Evolutionary conservation across 805 yeast species (phyloP), one percentile per base, ranked within the genome.

Genomic region (Sugiyamaella marilandica): DNA sequence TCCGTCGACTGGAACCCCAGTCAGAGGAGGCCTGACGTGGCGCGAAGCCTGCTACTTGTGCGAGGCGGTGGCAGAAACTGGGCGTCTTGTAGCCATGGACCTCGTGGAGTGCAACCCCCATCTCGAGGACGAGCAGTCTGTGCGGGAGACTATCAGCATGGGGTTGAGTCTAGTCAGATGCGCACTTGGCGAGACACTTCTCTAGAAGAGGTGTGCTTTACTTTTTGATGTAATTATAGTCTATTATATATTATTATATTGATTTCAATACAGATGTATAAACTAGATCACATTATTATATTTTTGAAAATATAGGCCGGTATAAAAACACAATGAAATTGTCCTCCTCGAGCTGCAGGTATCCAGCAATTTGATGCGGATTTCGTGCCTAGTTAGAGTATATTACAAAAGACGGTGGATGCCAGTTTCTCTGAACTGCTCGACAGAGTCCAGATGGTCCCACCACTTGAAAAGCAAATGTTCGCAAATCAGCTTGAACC

Each of bases 1-100:
- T 11, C 97, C 97, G 16, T 96, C 97, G 37, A 92, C 99, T 0
- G 99, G 99, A 51, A 94, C 99, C 1, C 92, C 97, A 41, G 99
- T 92, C 13, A 83, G 96, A 68, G 98, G 98, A 59, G 99, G 99
- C 2, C 75, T 92, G 59, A 84, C 97, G 8, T 78, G 92, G 70
- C 81, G 99, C 73, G 99, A 92, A 72, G 97, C 97, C 47, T 78
- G 94, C 67, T 92, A 85, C 67, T 71, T 92, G 50, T 94, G 91
- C 55, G 99, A 92, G 73, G 94, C 92, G 59, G 75, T 91, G 33
- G 97, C 97, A 8, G 88, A 82, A 64, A 81, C 95, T 26, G 97
- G 97, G n/a, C 80, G 83, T 59, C 78, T 92, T 57, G 83, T 84
- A 10, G 94, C 95, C 10, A 74, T 92, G 70, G 99, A 92, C 68